Base-by-base conservation (phyloP, 345 rosid species). In the Arabidopsis arenosa region DNA sequence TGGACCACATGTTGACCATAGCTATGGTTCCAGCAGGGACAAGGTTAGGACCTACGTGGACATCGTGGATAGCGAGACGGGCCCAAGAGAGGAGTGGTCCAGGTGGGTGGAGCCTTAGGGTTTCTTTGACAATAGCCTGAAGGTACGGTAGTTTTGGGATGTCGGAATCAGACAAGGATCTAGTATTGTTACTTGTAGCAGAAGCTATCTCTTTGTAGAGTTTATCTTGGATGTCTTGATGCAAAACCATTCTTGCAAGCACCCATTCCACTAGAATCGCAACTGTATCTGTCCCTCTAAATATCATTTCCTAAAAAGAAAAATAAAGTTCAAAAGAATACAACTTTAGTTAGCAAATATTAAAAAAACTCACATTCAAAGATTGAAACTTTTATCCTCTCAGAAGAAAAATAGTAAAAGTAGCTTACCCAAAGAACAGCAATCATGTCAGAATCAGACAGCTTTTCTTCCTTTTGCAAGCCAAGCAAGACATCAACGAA, bases 1-100 rank as follows among this genome's bases (percentile, higher is more conserved):
- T 93, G 2, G 94, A 80, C 97, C 96, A 93, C 98, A 91, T 93
- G 84, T 87, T 91, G 18, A 93, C 97, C 97, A 91, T 93, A 33
- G 96, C 97, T 0, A 94, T 84, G 23, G 97, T 90, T 61, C 96
- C 94, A 0, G 90, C 91, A 0, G 97, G 97, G 64, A 93, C 61
- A n/a, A 86, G 76, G 41, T 76, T 79, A 3, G 75, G 63, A 28
- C 88, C 92, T 0, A 91, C 61, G 5, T 81, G 84, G 53, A 86
- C 84, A 81, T 93, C 95, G 21, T 90, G 92, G 68, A 85, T 83
- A 9, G 96, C 88, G 0, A 91, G 85, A 33, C 98, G 80, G 21
- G 97, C 98, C 96, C 97, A 91, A 1, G 97, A 93, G 12, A 93
- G 88, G 43, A 93, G 91, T 0, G 93, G 97, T 2, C 97, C 97